Conservation (phyloP, 495 filamentous ascomycete species). For the Talaromyces stipitatus region DNA sequence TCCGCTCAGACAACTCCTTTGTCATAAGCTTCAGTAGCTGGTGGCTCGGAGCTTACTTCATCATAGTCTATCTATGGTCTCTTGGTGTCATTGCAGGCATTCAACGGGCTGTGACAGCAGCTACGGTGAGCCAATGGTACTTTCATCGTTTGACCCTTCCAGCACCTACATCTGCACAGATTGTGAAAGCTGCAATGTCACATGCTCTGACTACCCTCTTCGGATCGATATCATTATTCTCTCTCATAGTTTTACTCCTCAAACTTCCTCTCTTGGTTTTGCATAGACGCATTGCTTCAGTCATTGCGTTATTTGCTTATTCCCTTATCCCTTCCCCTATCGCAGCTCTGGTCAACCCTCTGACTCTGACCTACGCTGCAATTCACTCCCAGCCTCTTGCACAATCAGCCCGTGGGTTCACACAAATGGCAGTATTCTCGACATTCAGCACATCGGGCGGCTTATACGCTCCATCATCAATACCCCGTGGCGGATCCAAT, state of each 20-base stretch:
- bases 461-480: constrained; percentile 37
- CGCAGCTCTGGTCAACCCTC: constrained; percentile 75
- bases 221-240: constrained; percentile 83
- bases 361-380: constrained; percentile 86
- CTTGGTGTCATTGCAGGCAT: constrained; percentile 76
- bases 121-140: constrained; percentile 97
- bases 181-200: constrained; percentile 71
- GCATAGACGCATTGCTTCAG: constrained; percentile 59
- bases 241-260: constrained; percentile 68
- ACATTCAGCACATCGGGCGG: constrained; percentile 50
- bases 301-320: constrained; percentile 59
- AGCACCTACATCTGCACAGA: constrained; percentile 61
- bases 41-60: constrained; percentile 85
- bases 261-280: constrained; percentile 81
- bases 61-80: constrained; percentile 93
- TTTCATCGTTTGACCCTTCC: constrained; percentile 86
- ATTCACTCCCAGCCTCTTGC: constrained; percentile 83
- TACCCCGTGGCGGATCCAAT: constrained; percentile 29
- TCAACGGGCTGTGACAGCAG: constrained; percentile 85
- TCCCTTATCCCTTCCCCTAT: constrained; percentile 77
- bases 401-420: constrained; percentile 65
- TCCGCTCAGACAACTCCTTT: constrained; percentile 55
- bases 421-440: constrained; percentile 66
- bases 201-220: constrained; percentile 84
- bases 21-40: constrained; percentile 80